Base-by-base conservation (phyloP, 805 yeast genomes). In the Barnettozyma siamensis region DNA sequence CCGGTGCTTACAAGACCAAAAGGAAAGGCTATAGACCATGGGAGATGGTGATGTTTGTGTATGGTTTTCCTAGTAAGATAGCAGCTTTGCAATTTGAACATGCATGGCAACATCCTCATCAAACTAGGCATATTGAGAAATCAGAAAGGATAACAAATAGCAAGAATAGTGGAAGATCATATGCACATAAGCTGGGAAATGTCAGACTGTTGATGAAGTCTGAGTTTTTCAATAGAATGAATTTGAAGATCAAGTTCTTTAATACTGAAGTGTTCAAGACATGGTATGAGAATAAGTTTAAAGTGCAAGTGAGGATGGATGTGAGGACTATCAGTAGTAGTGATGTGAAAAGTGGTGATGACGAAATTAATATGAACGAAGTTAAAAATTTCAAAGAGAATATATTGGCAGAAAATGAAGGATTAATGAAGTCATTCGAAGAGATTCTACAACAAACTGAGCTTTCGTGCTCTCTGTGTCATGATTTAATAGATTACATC, bases 41-140 rank as follows among this genome's bases (percentile, higher is more conserved):
- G 95, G 74, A 70, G 43, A 77, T 82, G 80, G 57, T 71, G 0
- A 45, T 75, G 41, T 51, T 79, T 3, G 83, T 87, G 0, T 67
- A 81, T 52, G 88, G 89, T 3, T 86, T 87, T 54, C 87, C 87
- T 0, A 75, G 78, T 7, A 77, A 75, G 45, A 67, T 80, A 3
- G 61, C 80, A 3, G 94, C 94, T 0, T 60, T 87, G 38, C 89
- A 47, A 46, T 86, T 86, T 59, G 95, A 87, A 53, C 88, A 83
- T 60, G 89, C 94, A 2, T 81, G 85, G 76, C 95, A 86, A 50
- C 93, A 85, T 58, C 66, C 80, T 1, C 68, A 80, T 46, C 69
- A 66, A 38, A 80, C 94, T 0, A 64, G 88, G 30, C 86, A 78
- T 53, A 76, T 85, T 4, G 54, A 60, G 2, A 47, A 49, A 0